Conservation (phyloP, 2,329 filamentous ascomycete genomes). For the Macrophomina tecta region DNA sequence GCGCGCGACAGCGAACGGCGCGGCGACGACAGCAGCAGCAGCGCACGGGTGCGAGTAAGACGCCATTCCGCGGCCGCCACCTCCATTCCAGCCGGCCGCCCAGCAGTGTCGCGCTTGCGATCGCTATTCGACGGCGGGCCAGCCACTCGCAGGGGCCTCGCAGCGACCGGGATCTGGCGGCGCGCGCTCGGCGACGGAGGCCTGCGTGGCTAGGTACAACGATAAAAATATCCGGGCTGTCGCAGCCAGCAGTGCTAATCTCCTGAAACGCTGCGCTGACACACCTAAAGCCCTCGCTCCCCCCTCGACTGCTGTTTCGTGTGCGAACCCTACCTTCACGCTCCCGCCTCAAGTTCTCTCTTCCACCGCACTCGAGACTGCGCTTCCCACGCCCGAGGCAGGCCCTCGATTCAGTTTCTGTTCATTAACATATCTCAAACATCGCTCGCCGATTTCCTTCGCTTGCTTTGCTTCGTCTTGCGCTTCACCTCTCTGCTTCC, state of each 20-base stretch:
- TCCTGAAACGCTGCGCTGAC: slow-evolving; percentile 29
- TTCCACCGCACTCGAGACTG: slow-evolving; percentile 23
- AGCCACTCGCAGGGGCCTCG: slow-evolving; percentile 25
- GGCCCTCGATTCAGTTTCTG: slow-evolving; percentile 29
- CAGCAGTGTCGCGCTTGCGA: slow-evolving; percentile 15
- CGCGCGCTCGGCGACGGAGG: slow-evolving; percentile 24
- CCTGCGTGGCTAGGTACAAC: slow-evolving; percentile 26
- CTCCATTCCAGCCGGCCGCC: slow-evolving; percentile 18
- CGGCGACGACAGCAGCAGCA: not conserved
- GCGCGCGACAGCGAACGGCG: not conserved
- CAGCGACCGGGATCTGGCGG: slow-evolving; percentile 25
- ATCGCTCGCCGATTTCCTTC: slow-evolving; percentile 26
- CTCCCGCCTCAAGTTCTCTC: slow-evolving; percentile 21
- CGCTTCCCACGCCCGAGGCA: slow-evolving; percentile 25
- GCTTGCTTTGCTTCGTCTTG: slow-evolving; percentile 26
- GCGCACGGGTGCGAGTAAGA: slow-evolving; percentile 17
- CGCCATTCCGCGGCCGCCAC: slow-evolving; percentile 26
- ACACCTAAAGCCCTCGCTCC: slow-evolving; percentile 29
- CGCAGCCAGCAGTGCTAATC: slow-evolving; percentile 27
- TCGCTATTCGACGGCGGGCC: slow-evolving; percentile 25
- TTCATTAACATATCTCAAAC: slow-evolving; percentile 28
- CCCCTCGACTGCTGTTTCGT: slow-evolving; percentile 29
- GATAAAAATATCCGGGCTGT: slow-evolving; percentile 26
- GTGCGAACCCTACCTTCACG: slow-evolving; percentile 24
- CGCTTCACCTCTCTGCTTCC: slow-evolving; percentile 18